phyloP scores from a whole-genome alignment of 495 filamentous ascomycete species.

The Hypomontagnella monticulosa region DNA sequence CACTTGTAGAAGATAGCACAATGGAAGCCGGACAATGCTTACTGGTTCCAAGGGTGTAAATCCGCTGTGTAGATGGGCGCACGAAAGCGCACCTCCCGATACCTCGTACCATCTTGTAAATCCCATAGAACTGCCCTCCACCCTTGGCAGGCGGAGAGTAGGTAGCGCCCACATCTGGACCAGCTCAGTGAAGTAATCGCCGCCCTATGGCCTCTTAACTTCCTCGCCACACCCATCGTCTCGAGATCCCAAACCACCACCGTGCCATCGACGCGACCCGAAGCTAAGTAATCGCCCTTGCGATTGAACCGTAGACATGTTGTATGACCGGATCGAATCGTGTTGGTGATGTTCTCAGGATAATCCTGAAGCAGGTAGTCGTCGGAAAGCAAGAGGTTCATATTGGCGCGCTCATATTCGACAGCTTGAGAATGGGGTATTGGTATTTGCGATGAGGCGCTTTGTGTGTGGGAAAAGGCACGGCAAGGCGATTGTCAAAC shows the following conservation, averaged over 20 bases:
- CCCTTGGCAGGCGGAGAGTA: constrained; percentile 94
- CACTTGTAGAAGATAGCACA: neutral
- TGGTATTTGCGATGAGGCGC: neutral
- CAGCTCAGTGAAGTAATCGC: constrained; percentile 94
- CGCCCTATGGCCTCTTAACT: constrained; percentile 87
- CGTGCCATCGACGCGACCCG: constrained; percentile 91
- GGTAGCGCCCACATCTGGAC: constrained; percentile 89
- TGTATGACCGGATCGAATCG: constrained; percentile 75
- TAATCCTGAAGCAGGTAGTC: constrained; percentile 88
- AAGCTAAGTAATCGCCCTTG: constrained; percentile 91
- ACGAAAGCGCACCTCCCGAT: constrained; percentile 78
- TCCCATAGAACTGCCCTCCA: constrained; percentile 98
- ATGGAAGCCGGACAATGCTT: constrained; percentile 44
- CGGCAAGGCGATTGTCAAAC: too few species aligned
- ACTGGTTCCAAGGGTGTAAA: constrained; percentile 92
- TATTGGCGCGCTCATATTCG: constrained; percentile 42
- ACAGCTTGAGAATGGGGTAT: neutral
- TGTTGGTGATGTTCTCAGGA: constrained; percentile 86
- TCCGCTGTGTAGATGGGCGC: constrained; percentile 96
- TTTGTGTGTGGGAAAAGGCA: too few species aligned
- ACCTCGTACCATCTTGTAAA: constrained; percentile 69
- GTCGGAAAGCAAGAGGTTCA: constrained; percentile 63
- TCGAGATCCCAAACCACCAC: constrained; percentile 97
- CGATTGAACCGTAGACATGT: constrained; percentile 87
- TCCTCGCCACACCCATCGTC: constrained; percentile 93